Evolutionary conservation across 1,284 basidiomycete species (phyloP).

Genomic region (Sphaerobolus stellatus): DNA sequence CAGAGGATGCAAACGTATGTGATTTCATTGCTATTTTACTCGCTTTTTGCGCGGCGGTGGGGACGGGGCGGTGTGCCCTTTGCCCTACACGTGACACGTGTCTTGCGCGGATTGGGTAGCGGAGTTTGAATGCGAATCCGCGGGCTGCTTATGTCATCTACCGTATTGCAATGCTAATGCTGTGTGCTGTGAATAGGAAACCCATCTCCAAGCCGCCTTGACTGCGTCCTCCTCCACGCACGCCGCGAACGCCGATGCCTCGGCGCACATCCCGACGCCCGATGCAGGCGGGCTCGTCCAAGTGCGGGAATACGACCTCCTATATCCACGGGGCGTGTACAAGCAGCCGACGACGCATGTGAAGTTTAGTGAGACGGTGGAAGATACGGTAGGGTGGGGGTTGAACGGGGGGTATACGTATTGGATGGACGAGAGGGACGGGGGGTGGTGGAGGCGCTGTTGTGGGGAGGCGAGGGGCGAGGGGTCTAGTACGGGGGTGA

Average conservation of each 20-base stretch:
- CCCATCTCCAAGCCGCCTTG: slow-evolving; percentile 88
- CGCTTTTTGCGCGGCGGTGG: too few relatives aligned
- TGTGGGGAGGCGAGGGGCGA: slow-evolving; percentile 88
- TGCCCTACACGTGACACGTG: slow-evolving; percentile 43
- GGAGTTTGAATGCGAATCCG: slow-evolving; percentile 49
- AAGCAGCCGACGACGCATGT: slow-evolving; percentile 80
- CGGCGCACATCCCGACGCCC: slow-evolving; percentile 88
- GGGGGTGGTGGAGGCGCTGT: slow-evolving; percentile 90
- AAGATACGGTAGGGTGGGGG: slow-evolving; percentile 64
- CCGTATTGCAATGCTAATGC: too few relatives aligned
- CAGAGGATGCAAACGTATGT: slow-evolving; percentile 86
- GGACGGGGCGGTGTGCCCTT: too few relatives aligned
- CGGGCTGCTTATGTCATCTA: too few relatives aligned
- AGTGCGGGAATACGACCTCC: slow-evolving; percentile 68
- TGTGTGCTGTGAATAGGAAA: slow-evolving; percentile 83
- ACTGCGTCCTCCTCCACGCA: slow-evolving; percentile 61
- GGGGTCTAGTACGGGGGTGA: slow-evolving; percentile 62
- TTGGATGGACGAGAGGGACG: slow-evolving; percentile 95
- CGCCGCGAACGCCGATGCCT: slow-evolving; percentile 45
- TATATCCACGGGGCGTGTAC: slow-evolving; percentile 73
- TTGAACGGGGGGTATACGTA: slow-evolving; percentile 77
- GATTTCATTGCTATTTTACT: slow-evolving; percentile 32
- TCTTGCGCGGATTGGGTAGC: slow-evolving; percentile 47
- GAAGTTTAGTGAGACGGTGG: slow-evolving; percentile 84
- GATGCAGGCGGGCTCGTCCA: slow-evolving; percentile 82